Evolutionary conservation across 2,329 filamentous ascomycete genomes (phyloP), one percentile per base, ranked within the genome.

Genomic region (Coleophoma crateriformis): DNA sequence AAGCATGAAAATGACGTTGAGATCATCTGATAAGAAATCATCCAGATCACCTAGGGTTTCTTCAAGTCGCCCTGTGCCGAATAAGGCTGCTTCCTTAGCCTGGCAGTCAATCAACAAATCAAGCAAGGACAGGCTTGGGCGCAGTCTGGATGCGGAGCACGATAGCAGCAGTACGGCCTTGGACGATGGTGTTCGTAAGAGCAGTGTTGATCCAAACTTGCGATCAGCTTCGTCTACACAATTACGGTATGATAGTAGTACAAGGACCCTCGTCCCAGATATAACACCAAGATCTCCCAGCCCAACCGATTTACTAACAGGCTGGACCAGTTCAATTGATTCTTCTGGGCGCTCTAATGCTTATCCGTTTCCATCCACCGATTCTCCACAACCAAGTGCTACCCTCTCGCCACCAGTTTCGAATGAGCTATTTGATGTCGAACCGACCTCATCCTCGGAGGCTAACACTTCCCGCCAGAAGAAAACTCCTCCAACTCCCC

Each of bases 71-170:
- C 70, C 71, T 8, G 73, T 81, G 1, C 76, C 82, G 12, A 84
- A 75, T 64, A 83, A 81, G 61, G 83, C 83, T 38, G 83, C 83
- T 22, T 80, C 78, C 3, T 61, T 85, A 47, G 83, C 83, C 33
- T 87, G 83, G 61, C 56, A 60, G 42, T 61, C 62, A 32, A 37
- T 58, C n/a, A 49, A 50, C n/a, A 60, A 52, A 47, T 49, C 45
- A 46, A 46, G 45, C 11, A 60, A 53, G 46, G 64, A 63, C 44
- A 59, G 50, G 52, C 51, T 61, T 27, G 61, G 59, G 17, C 51
- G 57, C 33, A 62, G 55, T 46, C 48, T 63, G 32, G 61, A 63
- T 54, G 20, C 50, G 22, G 61, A 65, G 27, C 32, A 50, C 15
- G 50, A 55, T 49, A 51, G 54, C 34, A 64, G 60, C 48, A 58